phyloP scores from a whole-genome alignment of 495 filamentous ascomycete genomes.

The Cladorrhinum samala region DNA sequence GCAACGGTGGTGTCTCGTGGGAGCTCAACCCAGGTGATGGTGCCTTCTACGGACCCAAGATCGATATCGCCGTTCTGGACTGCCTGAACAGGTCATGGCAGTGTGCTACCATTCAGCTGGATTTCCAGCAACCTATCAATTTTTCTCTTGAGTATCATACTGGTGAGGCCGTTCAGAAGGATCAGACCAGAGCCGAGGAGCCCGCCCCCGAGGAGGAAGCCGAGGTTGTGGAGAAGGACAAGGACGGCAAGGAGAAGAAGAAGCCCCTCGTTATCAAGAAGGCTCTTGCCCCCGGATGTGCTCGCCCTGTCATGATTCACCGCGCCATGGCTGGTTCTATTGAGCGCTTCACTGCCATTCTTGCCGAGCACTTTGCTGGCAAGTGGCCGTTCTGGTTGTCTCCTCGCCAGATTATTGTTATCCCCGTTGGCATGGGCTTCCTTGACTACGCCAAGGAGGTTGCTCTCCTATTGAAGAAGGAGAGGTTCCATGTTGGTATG shows the following conservation, averaged over 20 bases:
- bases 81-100: conserved; percentile 49
- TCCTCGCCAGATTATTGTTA: conserved; percentile 83
- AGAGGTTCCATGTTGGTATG: conserved; percentile 47
- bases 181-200: conserved; percentile 30
- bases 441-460: conserved; percentile 86
- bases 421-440: conserved; percentile 80
- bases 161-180: conserved; percentile 50
- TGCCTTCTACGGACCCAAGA: conserved; percentile 93
- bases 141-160: conserved; percentile 36
- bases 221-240: conserved; percentile 31
- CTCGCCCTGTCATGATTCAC: conserved; percentile 94
- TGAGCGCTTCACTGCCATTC: conserved; percentile 90
- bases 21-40: conserved; percentile 88
- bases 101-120: conserved; percentile 95
- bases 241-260: conserved; percentile 29
- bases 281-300: conserved; percentile 60
- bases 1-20: conserved; percentile 64
- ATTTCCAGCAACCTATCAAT: conserved; percentile 82
- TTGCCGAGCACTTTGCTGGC: conserved; percentile 91
- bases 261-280: conserved; percentile 38
- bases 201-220: conserved; percentile 26
- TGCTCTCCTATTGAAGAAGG: conserved; percentile 50
- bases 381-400: conserved; percentile 99
- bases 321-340: conserved; percentile 90
- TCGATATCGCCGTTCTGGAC: conserved; percentile 61